Percentiles rank a stretch among this genome's conserved stretches.
These are phyloP conservation scores for Prunus salicina DNA, from an alignment of 306 rosid species.

Conservation along the genomic window DNA sequence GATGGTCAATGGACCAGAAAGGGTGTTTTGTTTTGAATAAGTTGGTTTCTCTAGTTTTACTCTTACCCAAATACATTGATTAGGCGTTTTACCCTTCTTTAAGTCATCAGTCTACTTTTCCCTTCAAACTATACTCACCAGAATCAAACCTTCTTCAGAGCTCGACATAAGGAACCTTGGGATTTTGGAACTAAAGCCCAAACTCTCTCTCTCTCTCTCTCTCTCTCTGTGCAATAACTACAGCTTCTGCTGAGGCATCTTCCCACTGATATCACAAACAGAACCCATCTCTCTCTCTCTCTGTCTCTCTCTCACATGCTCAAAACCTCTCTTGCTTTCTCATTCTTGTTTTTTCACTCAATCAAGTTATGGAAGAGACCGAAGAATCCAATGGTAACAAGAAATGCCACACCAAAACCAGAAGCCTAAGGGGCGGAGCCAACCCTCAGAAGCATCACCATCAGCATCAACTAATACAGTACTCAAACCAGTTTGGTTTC, in stretches of 20 bases:
- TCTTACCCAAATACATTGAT: background rate
- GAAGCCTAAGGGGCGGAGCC: conserved; percentile 36
- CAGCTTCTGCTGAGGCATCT: conserved; percentile 42
- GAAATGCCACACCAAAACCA: conserved; percentile 54
- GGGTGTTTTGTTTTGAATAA: conserved; percentile 24
- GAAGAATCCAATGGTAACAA: conserved; percentile 60
- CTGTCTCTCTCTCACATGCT: conserved; percentile 28
- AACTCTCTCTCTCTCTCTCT: conserved; percentile 11
- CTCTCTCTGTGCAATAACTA: conserved; percentile 37
- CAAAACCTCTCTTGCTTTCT: conserved; percentile 16
- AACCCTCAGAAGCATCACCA: conserved; percentile 55
- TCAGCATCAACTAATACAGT: conserved; percentile 47
- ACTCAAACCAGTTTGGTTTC: conserved; percentile 54
- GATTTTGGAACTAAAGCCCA: conserved; percentile 40
- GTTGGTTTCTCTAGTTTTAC: too few relatives aligned
- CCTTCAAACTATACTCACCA: conserved; percentile 15
- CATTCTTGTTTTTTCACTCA: conserved; percentile 23
- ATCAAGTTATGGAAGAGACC: conserved; percentile 66
- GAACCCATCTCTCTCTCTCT: background rate
- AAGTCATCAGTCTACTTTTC: conserved; percentile 11
- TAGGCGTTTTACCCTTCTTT: background rate
- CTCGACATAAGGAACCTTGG: conserved; percentile 39
- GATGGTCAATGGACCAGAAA: conserved; percentile 29
- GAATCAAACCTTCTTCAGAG: conserved; percentile 26
- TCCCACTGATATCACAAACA: conserved; percentile 19